These are phyloP conservation scores for Tylopilus plumbeoviolaceoides DNA, from an alignment of 768 basidiomycete species.

Conservation along the genomic window DNA sequence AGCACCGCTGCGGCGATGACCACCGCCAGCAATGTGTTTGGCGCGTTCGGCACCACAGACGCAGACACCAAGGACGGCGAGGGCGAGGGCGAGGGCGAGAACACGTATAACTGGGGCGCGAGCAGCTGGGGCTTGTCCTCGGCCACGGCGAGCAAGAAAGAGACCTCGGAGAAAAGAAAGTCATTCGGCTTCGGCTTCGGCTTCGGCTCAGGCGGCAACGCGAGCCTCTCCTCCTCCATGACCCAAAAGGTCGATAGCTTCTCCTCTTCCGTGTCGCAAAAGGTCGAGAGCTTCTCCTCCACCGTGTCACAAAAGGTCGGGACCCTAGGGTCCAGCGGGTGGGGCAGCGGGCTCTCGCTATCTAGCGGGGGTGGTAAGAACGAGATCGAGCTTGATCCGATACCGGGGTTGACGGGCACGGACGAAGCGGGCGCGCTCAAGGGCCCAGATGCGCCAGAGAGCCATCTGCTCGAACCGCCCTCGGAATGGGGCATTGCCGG, in stretches of 20 bases:
- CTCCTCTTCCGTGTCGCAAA: background rate
- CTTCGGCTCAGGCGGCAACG: background rate
- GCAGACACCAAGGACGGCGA: background rate
- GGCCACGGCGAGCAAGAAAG: background rate
- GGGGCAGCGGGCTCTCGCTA: background rate
- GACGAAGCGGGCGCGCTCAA: too few species aligned
- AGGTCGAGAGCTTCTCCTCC: background rate
- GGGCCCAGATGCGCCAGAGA: background rate
- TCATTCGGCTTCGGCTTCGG: background rate
- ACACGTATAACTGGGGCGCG: background rate
- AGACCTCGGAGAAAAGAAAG: background rate
- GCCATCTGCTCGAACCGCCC: background rate
- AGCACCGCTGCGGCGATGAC: background rate
- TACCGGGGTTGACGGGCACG: background rate
- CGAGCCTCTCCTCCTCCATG: background rate
- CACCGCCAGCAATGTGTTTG: background rate
- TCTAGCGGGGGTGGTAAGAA: background rate
- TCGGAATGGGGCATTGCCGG: background rate
- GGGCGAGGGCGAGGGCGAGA: too few species aligned
- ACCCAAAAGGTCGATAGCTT: too few species aligned
- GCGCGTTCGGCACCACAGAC: background rate
- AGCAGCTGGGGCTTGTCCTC: background rate
- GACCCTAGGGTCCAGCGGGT: too few species aligned
- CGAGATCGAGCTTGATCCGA: constrained; percentile 2
- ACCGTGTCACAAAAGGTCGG: too few species aligned